Evolutionary conservation across 2,329 filamentous ascomycete species (phyloP).

Genomic region (Diaporthe longicolla): DNA sequence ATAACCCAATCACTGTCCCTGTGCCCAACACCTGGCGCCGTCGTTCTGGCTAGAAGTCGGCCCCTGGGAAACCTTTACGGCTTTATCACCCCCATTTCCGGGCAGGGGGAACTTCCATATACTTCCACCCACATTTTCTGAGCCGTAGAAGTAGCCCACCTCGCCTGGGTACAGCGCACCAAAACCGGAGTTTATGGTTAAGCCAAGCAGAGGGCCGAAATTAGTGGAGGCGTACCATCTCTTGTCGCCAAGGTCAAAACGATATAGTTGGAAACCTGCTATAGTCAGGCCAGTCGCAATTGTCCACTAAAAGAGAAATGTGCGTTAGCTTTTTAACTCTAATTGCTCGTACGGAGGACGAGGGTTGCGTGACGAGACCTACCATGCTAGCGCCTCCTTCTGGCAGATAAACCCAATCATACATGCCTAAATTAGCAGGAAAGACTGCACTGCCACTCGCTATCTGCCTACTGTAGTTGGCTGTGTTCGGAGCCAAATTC

Average conservation of each 20-base stretch:
- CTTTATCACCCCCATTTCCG: neutral
- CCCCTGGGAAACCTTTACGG: neutral
- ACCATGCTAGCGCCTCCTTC: slow-evolving; percentile 14
- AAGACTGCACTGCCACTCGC: slow-evolving; percentile 6
- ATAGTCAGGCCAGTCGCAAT: neutral
- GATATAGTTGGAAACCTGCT: slow-evolving; percentile 16
- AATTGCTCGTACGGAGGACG: neutral
- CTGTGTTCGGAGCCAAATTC: neutral
- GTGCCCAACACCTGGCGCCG: slow-evolving; percentile 26
- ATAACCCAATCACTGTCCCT: neutral
- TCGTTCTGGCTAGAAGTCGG: slow-evolving; percentile 1
- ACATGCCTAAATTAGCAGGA: slow-evolving; percentile 5
- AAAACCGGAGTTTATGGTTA: neutral
- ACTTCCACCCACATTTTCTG: neutral
- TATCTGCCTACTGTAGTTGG: slow-evolving; percentile 1
- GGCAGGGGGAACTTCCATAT: slow-evolving; percentile 25
- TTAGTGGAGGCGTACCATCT: slow-evolving; percentile 17
- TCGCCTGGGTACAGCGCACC: slow-evolving; percentile 22
- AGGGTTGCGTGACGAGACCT: neutral
- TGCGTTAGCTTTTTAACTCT: neutral
- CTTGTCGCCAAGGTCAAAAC: neutral
- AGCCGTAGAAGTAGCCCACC: slow-evolving; percentile 14
- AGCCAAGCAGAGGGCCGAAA: slow-evolving; percentile 15
- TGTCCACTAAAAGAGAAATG: neutral
- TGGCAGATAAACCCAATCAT: slow-evolving; percentile 26